These are phyloP conservation scores for Pinus tabuliformis DNA, from an alignment of 75 land plant species.

Conservation along the genomic window DNA sequence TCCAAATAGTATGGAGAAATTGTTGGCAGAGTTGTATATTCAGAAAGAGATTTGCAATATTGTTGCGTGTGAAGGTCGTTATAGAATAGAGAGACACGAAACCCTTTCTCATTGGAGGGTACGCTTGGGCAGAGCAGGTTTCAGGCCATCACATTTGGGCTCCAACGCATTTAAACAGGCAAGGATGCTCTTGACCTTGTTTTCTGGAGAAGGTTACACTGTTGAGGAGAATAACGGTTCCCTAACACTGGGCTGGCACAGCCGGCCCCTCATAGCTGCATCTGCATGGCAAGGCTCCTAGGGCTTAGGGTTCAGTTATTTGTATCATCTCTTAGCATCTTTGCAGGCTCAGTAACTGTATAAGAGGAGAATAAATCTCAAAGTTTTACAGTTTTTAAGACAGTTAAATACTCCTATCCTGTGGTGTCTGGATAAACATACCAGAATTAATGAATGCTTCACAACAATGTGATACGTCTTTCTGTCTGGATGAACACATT, in stretches of 20 bases:
- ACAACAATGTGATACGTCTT: too few relatives aligned
- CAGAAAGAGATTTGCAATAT: slow-evolving; percentile 73
- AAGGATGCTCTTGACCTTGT: slow-evolving; percentile 58
- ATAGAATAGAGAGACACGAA: slow-evolving; percentile 82
- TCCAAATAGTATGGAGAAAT: slow-evolving; percentile 26
- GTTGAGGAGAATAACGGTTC: slow-evolving; percentile 74
- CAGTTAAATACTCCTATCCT: too few relatives aligned
- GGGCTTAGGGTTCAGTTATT: not conserved
- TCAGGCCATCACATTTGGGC: slow-evolving; percentile 49
- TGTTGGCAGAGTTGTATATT: slow-evolving; percentile 67
- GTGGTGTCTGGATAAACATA: too few relatives aligned
- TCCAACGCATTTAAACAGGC: slow-evolving; percentile 80
- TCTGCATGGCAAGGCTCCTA: slow-evolving; percentile 63
- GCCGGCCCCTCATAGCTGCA: slow-evolving; percentile 75
- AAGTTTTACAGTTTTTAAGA: too few relatives aligned
- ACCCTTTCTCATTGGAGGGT: slow-evolving; percentile 54
- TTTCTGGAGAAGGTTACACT: slow-evolving; percentile 70
- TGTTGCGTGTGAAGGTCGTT: slow-evolving; percentile 75
- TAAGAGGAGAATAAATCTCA: too few relatives aligned
- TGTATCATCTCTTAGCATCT: too few relatives aligned
- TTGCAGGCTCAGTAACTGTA: too few relatives aligned
- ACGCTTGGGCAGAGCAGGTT: slow-evolving; percentile 57
- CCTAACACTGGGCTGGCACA: slow-evolving; percentile 83
- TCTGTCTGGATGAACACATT: too few relatives aligned
- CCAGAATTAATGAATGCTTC: too few relatives aligned